Conservation (phyloP, 2,329 filamentous ascomycete species). For the Diaporthe batatas region DNA sequence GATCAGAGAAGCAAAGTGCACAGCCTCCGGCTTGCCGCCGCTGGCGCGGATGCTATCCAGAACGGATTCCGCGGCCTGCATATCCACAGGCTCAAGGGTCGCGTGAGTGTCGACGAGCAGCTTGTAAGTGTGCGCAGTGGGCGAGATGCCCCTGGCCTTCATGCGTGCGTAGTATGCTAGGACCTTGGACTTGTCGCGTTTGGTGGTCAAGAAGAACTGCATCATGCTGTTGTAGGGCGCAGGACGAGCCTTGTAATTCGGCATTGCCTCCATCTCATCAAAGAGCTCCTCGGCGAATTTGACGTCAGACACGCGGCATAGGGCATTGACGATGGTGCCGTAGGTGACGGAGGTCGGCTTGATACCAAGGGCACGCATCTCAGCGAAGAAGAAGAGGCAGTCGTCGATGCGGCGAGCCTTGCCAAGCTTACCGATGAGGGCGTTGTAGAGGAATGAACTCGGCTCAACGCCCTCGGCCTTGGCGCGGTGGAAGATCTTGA, state of each 20-base stretch:
- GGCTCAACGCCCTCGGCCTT: slow-evolving; percentile 95
- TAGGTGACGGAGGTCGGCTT: slow-evolving; percentile 98
- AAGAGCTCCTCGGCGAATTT: slow-evolving; percentile 98
- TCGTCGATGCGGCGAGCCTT: slow-evolving; percentile 98
- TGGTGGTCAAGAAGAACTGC: slow-evolving; percentile 98
- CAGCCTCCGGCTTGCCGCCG: slow-evolving; percentile 85
- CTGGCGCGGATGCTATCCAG: slow-evolving; percentile 81
- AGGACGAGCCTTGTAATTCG: slow-evolving; percentile 97
- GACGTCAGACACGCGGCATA: slow-evolving; percentile 97
- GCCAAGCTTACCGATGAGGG: slow-evolving; percentile 96
- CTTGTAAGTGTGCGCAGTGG: slow-evolving; percentile 97
- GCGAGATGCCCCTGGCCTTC: slow-evolving; percentile 86
- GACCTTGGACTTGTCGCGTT: slow-evolving; percentile 95
- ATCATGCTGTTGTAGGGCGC: slow-evolving; percentile 99
- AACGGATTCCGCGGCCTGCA: slow-evolving; percentile 87
- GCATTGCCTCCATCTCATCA: slow-evolving; percentile 98
- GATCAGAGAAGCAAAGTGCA: slow-evolving; percentile 95
- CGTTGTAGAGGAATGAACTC: slow-evolving; percentile 97
- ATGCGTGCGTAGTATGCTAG: slow-evolving; percentile 96
- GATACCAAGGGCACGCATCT: slow-evolving; percentile 94
- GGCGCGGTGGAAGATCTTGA: slow-evolving; percentile 96
- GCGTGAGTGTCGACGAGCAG: slow-evolving; percentile 95
- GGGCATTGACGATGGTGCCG: slow-evolving; percentile 96
- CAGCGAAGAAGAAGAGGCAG: slow-evolving; percentile 96
- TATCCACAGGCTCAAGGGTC: slow-evolving; percentile 90